These are phyloP conservation scores for Chrysanthemum lavandulifolium DNA, from an alignment of 129 eudicot genomes.

Conservation along the genomic window DNA sequence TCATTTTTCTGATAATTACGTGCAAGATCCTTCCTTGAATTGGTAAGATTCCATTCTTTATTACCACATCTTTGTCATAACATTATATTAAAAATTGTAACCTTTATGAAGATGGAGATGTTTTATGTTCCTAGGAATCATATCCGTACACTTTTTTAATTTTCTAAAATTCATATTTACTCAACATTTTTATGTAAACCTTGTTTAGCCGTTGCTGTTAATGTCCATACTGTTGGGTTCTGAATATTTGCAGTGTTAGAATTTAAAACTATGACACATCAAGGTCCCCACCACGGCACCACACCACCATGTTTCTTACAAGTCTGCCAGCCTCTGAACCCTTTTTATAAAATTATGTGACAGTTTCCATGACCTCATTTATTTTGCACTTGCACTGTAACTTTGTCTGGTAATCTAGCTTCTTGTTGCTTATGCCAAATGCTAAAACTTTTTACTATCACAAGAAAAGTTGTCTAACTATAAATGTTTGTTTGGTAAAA, in stretches of 20 bases:
- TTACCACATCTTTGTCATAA: neutral
- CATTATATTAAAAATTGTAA: neutral
- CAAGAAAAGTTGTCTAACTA: neutral
- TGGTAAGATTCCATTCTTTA: constrained; percentile 33
- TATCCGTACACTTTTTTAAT: constrained; percentile 10
- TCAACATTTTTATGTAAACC: neutral
- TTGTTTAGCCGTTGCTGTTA: constrained; percentile 22
- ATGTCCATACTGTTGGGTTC: constrained; percentile 31
- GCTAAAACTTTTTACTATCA: neutral
- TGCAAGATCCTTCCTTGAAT: neutral
- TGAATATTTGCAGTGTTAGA: constrained; percentile 30
- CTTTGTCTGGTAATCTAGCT: neutral
- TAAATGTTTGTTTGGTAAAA: neutral
- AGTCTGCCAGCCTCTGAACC: constrained; percentile 16
- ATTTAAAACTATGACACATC: constrained; percentile 23
- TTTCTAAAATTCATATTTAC: neutral
- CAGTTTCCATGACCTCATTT: constrained; percentile 18
- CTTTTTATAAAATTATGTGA: constrained; percentile 4
- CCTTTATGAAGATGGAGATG: constrained; percentile 25
- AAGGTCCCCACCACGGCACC: constrained; percentile 31
- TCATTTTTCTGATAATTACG: constrained; percentile 18
- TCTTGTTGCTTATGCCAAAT: constrained; percentile 12
- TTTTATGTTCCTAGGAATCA: constrained; percentile 42
- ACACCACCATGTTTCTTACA: neutral
- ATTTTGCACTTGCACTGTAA: neutral